Conservation (phyloP, 306 rosid genomes). For the Leucaena leucocephala region DNA sequence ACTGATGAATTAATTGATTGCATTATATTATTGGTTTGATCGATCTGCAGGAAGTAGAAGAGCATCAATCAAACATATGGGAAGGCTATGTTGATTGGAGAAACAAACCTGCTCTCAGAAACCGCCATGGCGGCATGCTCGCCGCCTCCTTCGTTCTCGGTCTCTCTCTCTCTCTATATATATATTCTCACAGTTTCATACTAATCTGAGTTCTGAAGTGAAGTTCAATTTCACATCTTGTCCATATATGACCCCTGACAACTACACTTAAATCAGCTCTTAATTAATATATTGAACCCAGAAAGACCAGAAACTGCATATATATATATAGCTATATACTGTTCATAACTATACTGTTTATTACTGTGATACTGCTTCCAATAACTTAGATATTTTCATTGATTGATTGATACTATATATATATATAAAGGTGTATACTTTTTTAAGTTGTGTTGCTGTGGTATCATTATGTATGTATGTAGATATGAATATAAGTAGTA, state of each 20-base stretch:
- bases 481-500: too few relatives aligned
- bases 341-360: neutral
- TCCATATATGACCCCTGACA: neutral
- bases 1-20: neutral
- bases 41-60: constrained; percentile 52
- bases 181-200: neutral
- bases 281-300: too few relatives aligned
- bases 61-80: constrained; percentile 52
- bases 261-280: too few relatives aligned
- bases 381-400: neutral
- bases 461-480: too few relatives aligned
- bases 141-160: constrained; percentile 88
- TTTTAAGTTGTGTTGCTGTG: too few relatives aligned
- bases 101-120: constrained; percentile 65
- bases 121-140: constrained; percentile 88
- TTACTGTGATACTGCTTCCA: neutral
- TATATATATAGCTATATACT: too few relatives aligned
- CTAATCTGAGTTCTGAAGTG: neutral
- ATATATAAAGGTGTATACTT: neutral
- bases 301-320: too few relatives aligned
- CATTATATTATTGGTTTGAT: neutral
- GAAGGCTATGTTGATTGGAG: constrained; percentile 92
- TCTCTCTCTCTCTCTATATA: constrained; percentile 32
- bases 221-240: neutral
- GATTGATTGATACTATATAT: neutral